phyloP scores from a whole-genome alignment of 441 rosid species.

The Populus hybrid region DNA sequence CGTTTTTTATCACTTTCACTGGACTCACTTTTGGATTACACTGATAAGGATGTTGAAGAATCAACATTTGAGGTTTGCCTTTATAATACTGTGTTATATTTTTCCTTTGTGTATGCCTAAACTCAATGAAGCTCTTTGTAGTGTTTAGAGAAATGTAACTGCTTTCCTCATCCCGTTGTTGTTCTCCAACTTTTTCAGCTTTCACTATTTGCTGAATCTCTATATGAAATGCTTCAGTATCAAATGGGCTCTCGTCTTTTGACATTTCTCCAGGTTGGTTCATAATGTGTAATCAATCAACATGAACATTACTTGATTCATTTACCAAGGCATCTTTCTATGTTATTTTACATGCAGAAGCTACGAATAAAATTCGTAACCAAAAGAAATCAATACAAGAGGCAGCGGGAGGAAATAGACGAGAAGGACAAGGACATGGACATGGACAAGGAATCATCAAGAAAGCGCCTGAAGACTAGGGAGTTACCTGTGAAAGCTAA shows the following conservation, averaged over 20 bases:
- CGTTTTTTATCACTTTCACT: constrained; percentile 80
- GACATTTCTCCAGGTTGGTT: constrained; percentile 77
- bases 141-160: background rate
- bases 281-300: constrained; percentile 7
- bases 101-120: background rate
- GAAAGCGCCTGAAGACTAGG: constrained; percentile 55
- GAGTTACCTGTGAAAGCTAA: constrained; percentile 56
- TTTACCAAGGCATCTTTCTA: constrained; percentile 11
- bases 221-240: constrained; percentile 92
- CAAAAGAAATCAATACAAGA: constrained; percentile 76
- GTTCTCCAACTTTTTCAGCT: constrained; percentile 50
- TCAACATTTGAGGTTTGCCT: constrained; percentile 80
- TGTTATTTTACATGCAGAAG: constrained; percentile 46
- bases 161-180: constrained; percentile 4
- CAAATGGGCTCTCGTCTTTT: constrained; percentile 89
- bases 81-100: background rate
- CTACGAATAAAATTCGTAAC: constrained; percentile 58
- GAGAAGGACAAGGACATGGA: constrained; percentile 43
- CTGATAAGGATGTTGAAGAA: constrained; percentile 85
- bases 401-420: constrained; percentile 58
- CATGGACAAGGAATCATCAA: constrained; percentile 32
- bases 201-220: constrained; percentile 87
- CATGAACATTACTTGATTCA: constrained; percentile 14
- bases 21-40: constrained; percentile 91
- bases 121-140: background rate